Conservation (phyloP, 2,329 filamentous ascomycete genomes). For the Mycosphaerella arachidis region DNA sequence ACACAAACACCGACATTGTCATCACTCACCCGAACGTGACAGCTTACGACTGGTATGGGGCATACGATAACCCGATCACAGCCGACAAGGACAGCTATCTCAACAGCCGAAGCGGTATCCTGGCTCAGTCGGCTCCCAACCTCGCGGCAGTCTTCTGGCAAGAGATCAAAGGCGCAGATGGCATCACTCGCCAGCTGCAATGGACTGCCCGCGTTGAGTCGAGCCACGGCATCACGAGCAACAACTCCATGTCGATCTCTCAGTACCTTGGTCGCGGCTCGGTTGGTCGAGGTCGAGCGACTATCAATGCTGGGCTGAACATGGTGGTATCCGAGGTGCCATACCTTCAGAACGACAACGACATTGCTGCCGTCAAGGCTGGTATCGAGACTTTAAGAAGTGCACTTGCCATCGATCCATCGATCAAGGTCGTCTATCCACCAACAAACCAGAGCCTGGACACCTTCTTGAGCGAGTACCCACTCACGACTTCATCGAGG, state of each 20-base stretch:
- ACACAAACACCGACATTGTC: slow-evolving; percentile 55
- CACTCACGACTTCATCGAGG: slow-evolving; percentile 36
- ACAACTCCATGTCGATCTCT: slow-evolving; percentile 39
- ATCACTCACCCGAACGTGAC: slow-evolving; percentile 49
- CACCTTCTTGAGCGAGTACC: slow-evolving; percentile 50
- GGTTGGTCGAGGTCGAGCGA: slow-evolving; percentile 58
- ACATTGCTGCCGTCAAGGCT: slow-evolving; percentile 59
- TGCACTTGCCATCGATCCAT: slow-evolving; percentile 50
- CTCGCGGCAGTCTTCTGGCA: slow-evolving; percentile 62
- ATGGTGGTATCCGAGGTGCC: slow-evolving; percentile 58
- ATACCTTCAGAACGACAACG: slow-evolving; percentile 54
- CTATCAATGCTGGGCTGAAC: slow-evolving; percentile 54
- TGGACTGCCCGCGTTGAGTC: slow-evolving; percentile 63
- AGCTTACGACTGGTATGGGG: slow-evolving; percentile 63
- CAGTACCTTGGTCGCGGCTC: slow-evolving; percentile 61
- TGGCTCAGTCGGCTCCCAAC: slow-evolving; percentile 62
- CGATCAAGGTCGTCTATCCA: slow-evolving; percentile 56
- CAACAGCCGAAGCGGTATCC: slow-evolving; percentile 52
- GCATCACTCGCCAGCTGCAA: slow-evolving; percentile 59
- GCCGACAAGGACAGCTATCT: slow-evolving; percentile 41
- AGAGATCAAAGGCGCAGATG: slow-evolving; percentile 53
- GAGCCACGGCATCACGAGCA: slow-evolving; percentile 42
- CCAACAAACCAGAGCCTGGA: slow-evolving; percentile 49
- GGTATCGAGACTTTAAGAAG: slow-evolving; percentile 59
- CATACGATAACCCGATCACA: slow-evolving; percentile 46